phyloP scores from a whole-genome alignment of 1,139 yeast species.

The Suhomyces panamericanus region DNA sequence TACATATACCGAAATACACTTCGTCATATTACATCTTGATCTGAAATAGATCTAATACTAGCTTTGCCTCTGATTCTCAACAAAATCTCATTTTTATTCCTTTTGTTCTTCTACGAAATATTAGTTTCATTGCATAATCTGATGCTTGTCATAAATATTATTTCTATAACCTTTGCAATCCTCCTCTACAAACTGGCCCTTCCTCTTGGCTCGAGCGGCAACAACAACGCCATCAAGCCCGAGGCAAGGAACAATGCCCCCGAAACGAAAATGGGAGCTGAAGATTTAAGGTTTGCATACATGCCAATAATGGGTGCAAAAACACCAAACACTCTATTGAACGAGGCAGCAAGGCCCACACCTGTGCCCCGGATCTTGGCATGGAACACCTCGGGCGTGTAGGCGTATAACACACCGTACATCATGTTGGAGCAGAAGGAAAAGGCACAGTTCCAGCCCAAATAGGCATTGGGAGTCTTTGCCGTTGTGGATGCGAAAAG shows the following conservation, averaged over 20 bases:
- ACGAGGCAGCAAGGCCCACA: slow-evolving; percentile 44
- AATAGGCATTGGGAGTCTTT: slow-evolving; percentile 35
- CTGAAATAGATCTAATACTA: no score
- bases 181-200: slow-evolving; percentile 13
- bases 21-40: no score
- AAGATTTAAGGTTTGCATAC: slow-evolving; percentile 41
- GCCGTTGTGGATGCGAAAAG: slow-evolving; percentile 46
- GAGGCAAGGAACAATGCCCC: slow-evolving; percentile 43
- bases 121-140: no score
- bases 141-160: no score
- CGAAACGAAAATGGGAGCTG: slow-evolving; percentile 46
- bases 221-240: slow-evolving; percentile 35
- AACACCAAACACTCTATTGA: slow-evolving; percentile 43
- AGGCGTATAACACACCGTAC: slow-evolving; percentile 48
- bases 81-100: no score
- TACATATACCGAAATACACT: no score
- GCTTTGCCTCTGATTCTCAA: no score
- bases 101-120: no score
- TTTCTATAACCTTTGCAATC: no score
- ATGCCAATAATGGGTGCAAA: slow-evolving; percentile 49
- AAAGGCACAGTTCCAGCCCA: slow-evolving; percentile 49
- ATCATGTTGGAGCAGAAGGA: slow-evolving; percentile 42
- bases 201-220: slow-evolving; percentile 43
- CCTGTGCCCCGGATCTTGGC: slow-evolving; percentile 45
- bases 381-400: slow-evolving; percentile 47